Evolutionary conservation across 352 stramenopile species (phyloP).

Genomic region (Globisporangium spinosum): DNA sequence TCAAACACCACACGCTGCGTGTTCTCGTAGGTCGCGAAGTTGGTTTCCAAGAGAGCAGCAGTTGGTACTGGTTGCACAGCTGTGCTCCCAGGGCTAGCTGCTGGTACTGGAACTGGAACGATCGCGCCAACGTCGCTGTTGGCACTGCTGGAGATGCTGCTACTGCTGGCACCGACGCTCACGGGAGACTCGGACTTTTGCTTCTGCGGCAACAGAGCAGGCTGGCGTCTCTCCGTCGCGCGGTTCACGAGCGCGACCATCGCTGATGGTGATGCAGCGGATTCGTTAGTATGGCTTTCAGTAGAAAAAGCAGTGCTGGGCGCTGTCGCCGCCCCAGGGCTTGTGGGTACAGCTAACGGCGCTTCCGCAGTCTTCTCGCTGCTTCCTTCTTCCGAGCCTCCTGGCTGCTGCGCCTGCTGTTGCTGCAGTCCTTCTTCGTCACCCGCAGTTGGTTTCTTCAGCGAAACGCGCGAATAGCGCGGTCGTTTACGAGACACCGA

Average conservation of each 20-base stretch:
- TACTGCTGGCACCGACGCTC: background rate
- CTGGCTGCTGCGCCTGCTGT: background rate
- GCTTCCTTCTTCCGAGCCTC: background rate
- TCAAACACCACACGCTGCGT: constrained; percentile 50
- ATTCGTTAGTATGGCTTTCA: background rate
- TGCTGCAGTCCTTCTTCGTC: background rate
- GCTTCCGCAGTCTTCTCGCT: background rate
- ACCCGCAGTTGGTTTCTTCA: background rate
- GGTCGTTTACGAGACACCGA: background rate
- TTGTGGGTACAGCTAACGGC: too few relatives aligned
- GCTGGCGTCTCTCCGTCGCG: constrained; percentile 5
- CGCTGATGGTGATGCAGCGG: background rate
- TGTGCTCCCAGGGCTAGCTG: background rate
- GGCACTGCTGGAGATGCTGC: background rate
- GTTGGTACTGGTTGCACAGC: constrained; percentile 12
- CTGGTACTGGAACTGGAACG: constrained; percentile 3
- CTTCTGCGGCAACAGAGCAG: background rate
- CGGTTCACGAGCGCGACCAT: background rate
- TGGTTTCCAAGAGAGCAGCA: constrained; percentile 10
- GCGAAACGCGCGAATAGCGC: background rate
- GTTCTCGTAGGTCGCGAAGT: constrained; percentile 31
- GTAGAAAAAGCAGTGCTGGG: background rate
- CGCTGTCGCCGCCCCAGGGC: background rate
- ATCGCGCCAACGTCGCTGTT: background rate
- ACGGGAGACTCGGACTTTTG: background rate